Percentiles rank a stretch among this genome's conserved stretches.
Evolutionary conservation across 2,329 filamentous ascomycete species (phyloP).

Genomic region (Rhynchosporium agropyri): DNA sequence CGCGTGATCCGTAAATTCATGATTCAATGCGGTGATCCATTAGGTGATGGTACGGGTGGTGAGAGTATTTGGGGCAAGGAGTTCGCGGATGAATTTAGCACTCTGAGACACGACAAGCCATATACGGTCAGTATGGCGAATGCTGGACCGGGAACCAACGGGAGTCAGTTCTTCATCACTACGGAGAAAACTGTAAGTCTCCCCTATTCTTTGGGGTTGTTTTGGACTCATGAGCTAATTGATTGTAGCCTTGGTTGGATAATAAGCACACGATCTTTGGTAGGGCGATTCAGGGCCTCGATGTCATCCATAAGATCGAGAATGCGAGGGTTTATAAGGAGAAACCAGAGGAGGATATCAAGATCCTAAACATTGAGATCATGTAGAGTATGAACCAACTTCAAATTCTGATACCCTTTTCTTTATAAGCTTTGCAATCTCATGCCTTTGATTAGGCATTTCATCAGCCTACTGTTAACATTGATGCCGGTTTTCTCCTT

Average conservation of each 20-base stretch:
- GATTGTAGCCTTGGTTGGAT: conserved; percentile 78
- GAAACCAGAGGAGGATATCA: conserved; percentile 95
- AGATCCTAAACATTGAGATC: conserved; percentile 80
- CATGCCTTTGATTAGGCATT: background rate
- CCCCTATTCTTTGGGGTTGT: conserved; percentile 4
- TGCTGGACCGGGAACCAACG: conserved; percentile 92
- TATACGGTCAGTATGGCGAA: conserved; percentile 99
- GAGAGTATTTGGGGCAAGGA: conserved; percentile 92
- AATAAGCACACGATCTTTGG: conserved; percentile 97
- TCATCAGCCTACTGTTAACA: too few relatives aligned
- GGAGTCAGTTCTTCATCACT: conserved; percentile 97
- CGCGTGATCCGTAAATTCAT: conserved; percentile 98
- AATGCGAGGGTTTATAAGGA: conserved; percentile 84
- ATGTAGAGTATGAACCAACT: conserved; percentile 32
- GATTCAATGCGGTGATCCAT: conserved; percentile 85
- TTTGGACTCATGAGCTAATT: conserved; percentile 22
- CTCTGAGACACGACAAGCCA: conserved; percentile 88
- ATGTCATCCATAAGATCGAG: conserved; percentile 96
- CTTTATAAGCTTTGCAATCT: background rate
- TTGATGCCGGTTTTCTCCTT: too few relatives aligned
- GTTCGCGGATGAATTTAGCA: conserved; percentile 92
- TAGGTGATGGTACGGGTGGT: conserved; percentile 87
- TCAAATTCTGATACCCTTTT: conserved; percentile 13
- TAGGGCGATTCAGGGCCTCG: conserved; percentile 83
- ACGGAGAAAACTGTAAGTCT: conserved; percentile 84